Evolutionary conservation across 345 rosid genomes (phyloP), one percentile per base, ranked within the genome.

Genomic region (Aurinia saxatilis): DNA sequence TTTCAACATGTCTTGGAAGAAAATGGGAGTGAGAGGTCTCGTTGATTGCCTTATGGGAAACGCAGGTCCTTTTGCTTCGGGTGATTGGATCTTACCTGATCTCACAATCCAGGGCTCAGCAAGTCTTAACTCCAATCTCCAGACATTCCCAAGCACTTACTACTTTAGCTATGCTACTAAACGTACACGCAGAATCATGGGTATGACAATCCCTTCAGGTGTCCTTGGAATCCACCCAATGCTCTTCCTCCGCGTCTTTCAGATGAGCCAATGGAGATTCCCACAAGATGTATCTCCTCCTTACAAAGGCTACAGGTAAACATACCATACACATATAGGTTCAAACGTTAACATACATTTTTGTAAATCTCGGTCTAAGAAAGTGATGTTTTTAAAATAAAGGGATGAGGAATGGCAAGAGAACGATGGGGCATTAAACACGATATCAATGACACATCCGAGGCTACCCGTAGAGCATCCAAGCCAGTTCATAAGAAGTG

Each of bases 321-420:
- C 7, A 61, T 16, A 52, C 36, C n/a, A 30, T 3, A 41, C 29
- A n/a, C 8, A 5, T 35, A 25, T 62, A n/a, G 10, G 30, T 31
- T 31, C 39, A 35, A 12, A 61, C 50, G 50, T 51, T 19, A 8
- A 36, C 1, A 15, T 45, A 44, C 37, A 45, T 30, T 57, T 40
- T 38, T 23, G 53, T 42, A 42, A 53, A 42, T 5, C 51, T 21
- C 68, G n/a, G n/a, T n/a, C n/a, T n/a, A 46, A 15, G 23, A 52
- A 10, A 29, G 4, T 27, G 2, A 2, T 27, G 4, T 27, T 27
- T 39, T 55, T 21, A 0, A 7, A 38, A 48, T 68, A 67, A 78
- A 95, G 97, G 83, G 96, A 95, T 72, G 95, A 95, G 63, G 96
- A 88, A 45, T 95, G 99, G 99, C 80, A 68, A 68, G 97, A 95